A percentile compares a stretch with the other conserved stretches of the same genome.
Evolutionary conservation across 1,284 basidiomycete genomes (phyloP).

Genomic region (Cutaneotrichosporon spelunceum): DNA sequence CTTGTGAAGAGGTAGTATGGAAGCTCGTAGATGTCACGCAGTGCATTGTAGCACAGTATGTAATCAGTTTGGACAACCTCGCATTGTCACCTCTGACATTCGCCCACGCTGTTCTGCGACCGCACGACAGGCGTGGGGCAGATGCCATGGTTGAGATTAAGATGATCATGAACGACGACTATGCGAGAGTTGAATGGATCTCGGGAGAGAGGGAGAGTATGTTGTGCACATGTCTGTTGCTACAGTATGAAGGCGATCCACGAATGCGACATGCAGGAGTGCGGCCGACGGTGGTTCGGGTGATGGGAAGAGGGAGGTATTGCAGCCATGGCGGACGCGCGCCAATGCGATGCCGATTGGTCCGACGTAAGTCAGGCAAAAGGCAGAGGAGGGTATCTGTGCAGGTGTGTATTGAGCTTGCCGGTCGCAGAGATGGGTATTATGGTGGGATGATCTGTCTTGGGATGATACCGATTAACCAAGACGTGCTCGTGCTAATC

Average conservation of each 20-base stretch:
- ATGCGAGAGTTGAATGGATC: not conserved
- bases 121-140: not conserved
- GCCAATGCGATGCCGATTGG: not conserved
- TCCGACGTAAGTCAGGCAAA: not conserved
- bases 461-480: not conserved
- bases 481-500: not conserved
- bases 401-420: conserved; percentile 16
- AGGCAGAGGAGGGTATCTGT: conserved; percentile 15
- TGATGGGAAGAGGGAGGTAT: not conserved
- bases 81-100: conserved; percentile 4
- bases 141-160: not conserved
- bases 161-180: conserved; percentile 2
- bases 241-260: conserved; percentile 12
- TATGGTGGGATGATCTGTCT: not conserved
- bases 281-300: not conserved
- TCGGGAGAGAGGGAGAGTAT: conserved; percentile 3
- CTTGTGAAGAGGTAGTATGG: conserved; percentile 1
- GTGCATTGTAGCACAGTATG: not conserved
- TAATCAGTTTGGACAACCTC: conserved; percentile 7
- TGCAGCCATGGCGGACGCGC: not conserved
- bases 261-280: not conserved
- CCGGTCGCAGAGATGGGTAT: not conserved
- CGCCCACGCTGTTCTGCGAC: not conserved
- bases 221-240: conserved; percentile 16
- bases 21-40: conserved; percentile 1